Evolutionary conservation across 2,329 filamentous ascomycete genomes (phyloP).

Genomic region (Stagonosporopsis rhizophila): DNA sequence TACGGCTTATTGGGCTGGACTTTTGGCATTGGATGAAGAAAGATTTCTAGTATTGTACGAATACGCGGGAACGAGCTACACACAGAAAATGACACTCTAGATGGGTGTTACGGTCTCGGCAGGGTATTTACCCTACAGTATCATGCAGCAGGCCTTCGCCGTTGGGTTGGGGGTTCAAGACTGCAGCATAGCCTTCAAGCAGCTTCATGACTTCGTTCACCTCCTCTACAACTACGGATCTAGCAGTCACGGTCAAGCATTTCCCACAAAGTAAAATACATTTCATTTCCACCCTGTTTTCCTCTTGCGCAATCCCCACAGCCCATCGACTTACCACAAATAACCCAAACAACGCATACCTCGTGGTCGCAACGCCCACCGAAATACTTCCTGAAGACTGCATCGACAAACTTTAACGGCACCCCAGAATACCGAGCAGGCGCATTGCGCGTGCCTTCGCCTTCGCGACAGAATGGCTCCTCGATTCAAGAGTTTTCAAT

Average conservation of each 20-base stretch:
- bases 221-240: not conserved
- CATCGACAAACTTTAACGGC: not conserved
- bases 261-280: not conserved
- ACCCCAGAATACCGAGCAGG: too few relatives aligned
- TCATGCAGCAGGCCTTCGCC: too few relatives aligned
- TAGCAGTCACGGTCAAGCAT: not conserved
- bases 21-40: too few relatives aligned
- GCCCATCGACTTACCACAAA: too few relatives aligned
- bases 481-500: not conserved
- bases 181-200: not conserved
- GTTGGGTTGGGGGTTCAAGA: not conserved
- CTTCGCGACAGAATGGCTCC: not conserved
- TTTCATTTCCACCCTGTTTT: too few relatives aligned
- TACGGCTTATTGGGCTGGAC: too few relatives aligned
- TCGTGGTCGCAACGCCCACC: not conserved
- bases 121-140: too few relatives aligned
- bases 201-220: not conserved
- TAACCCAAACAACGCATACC: too few relatives aligned
- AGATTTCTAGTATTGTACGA: conserved; percentile 41
- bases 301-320: too few relatives aligned
- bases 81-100: conserved; percentile 32
- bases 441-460: not conserved
- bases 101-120: too few relatives aligned
- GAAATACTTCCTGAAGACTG: not conserved
- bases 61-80: conserved; percentile 27